Evolutionary conservation across 441 rosid species (phyloP), one percentile per base, ranked within the genome.

Genomic region (Jatropha podagrica): DNA sequence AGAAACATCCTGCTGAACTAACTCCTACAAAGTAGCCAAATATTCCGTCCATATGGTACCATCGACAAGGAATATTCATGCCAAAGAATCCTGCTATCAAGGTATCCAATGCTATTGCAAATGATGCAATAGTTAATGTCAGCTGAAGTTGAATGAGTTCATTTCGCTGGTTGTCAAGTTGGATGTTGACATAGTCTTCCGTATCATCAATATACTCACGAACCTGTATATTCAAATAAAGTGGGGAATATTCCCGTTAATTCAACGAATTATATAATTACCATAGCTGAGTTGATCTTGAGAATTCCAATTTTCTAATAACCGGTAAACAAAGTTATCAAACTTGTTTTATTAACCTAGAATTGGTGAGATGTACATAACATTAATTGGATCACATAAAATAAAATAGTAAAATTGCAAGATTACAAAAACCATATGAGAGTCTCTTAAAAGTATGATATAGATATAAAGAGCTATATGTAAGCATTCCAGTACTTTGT

Each of bases 171-270:
- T 90, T 90, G 81, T 92, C 97, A 2, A 95, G 90, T 76, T 92
- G 98, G 77, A 95, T 95, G 75, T 95, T 95, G 68, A 95, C 98
- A 18, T 93, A 93, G 79, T 93, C 99, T 83, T 93, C 98, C 3
- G 99, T 93, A 81, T 95, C 99, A 71, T 95, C 99, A 48, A 95
- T 93, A 76, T 93, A 93, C 76, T 95, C 99, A 2, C 99, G 89
- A 49, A 96, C 99, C 95, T 90, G 86, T 64, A 72, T 73, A 72
- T 60, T 62, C 74, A 76, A 2, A 54, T 20, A 18, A 13, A 65
- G n/a, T 46, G 27, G 46, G 27, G 46, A 61, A 13, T 7, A 59
- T 32, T 37, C 32, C 51, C 59, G 46, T 76, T 63, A 66, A 51
- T 62, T 37, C 15, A 27, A 56, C 61, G 74, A 71, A 74, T 0